phyloP scores from a whole-genome alignment of 2,329 filamentous ascomycete genomes.

The Erysiphe pulchra region DNA sequence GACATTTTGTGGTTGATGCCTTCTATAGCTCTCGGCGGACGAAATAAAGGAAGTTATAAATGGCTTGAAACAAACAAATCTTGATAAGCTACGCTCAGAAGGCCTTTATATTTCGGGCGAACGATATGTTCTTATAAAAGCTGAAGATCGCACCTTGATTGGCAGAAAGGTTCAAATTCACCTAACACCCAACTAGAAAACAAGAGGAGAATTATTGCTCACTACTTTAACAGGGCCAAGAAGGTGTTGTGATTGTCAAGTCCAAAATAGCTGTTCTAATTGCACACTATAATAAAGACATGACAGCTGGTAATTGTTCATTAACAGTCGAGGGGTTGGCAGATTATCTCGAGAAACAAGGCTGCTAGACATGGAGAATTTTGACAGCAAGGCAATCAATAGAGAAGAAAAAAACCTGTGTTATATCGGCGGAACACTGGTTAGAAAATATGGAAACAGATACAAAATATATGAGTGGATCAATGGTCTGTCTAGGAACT shows the following conservation, averaged over 20 bases:
- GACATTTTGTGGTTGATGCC: conserved; percentile 3
- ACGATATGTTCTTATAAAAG: conserved; percentile 53
- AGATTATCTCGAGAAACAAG: conserved; percentile 52
- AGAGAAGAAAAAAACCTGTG: no score
- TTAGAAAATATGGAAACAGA: neutral
- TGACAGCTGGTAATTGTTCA: conserved; percentile 50
- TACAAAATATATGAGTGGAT: neutral
- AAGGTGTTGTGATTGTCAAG: conserved; percentile 63
- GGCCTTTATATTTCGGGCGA: conserved; percentile 54
- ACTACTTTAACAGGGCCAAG: conserved; percentile 32
- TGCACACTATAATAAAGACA: conserved; percentile 54
- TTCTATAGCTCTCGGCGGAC: conserved; percentile 24
- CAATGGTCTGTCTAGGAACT: neutral
- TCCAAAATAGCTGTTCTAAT: conserved; percentile 74
- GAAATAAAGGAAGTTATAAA: conserved; percentile 33
- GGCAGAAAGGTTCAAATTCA: conserved; percentile 44
- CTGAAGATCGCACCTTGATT: conserved; percentile 58
- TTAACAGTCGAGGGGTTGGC: conserved; percentile 60
- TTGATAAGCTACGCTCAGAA: conserved; percentile 39
- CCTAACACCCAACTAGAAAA: neutral
- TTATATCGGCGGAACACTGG: neutral
- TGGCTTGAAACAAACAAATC: conserved; percentile 20
- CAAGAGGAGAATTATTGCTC: neutral
- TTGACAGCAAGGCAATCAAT: no score
- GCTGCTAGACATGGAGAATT: conserved; percentile 30